phyloP scores from a whole-genome alignment of 1,284 basidiomycete genomes.

The Quambalaria eucalypti region DNA sequence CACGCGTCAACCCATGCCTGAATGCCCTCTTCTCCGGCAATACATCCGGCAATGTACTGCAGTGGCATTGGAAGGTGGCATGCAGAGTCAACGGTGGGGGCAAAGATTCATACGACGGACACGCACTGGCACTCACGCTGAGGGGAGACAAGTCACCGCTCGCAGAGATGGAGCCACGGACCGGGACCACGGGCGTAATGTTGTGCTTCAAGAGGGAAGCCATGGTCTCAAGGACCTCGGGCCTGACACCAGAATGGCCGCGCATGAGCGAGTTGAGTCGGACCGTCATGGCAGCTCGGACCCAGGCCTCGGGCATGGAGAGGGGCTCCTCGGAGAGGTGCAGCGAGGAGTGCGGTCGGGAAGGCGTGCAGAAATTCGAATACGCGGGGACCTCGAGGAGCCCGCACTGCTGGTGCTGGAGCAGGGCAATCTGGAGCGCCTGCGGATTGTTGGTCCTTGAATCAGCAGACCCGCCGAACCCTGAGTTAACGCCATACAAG shows the following conservation, averaged over 20 bases:
- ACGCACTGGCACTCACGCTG: constrained; percentile 60
- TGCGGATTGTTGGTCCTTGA: constrained; percentile 30
- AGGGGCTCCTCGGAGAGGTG: constrained; percentile 10
- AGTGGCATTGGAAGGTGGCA: too few species aligned
- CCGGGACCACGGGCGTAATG: constrained; percentile 68
- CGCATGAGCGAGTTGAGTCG: constrained; percentile 62
- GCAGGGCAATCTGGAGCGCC: constrained; percentile 32
- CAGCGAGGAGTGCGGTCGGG: constrained; percentile 3
- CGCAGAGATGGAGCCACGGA: constrained; percentile 72
- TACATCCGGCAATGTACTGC: constrained; percentile 58
- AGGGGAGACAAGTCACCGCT: constrained; percentile 54
- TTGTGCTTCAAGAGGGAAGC: constrained; percentile 58
- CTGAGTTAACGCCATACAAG: constrained; percentile 18
- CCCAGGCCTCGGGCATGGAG: constrained; percentile 63
- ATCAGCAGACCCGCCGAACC: constrained; percentile 37
- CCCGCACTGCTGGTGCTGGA: constrained; percentile 39
- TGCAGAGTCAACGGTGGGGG: too few species aligned
- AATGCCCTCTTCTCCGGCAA: constrained; percentile 30
- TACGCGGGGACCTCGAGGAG: constrained; percentile 23
- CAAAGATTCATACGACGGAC: not conserved
- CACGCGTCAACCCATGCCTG: not conserved
- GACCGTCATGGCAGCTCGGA: constrained; percentile 73
- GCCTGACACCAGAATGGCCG: constrained; percentile 73
- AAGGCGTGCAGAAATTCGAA: constrained; percentile 10
- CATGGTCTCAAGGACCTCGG: constrained; percentile 70